phyloP scores from a whole-genome alignment of 164 flowering plant species.

The Umbilicus rupestris region DNA sequence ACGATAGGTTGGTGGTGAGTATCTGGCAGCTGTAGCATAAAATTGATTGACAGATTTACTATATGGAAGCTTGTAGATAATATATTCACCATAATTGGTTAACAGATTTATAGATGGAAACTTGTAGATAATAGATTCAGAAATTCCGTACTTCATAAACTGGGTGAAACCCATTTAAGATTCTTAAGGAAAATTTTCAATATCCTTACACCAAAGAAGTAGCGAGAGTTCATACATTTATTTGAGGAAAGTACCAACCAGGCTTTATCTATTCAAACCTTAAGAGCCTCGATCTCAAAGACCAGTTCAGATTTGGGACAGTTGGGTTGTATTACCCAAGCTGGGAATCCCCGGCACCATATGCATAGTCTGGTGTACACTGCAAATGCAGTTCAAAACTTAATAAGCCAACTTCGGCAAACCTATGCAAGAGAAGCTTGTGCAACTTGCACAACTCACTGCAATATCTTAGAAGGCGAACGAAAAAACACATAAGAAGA shows the following conservation, averaged over 20 bases:
- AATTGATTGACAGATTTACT: neutral
- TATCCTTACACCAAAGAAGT: neutral
- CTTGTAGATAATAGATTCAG: neutral
- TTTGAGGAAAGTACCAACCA: neutral
- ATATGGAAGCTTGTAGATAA: neutral
- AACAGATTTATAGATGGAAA: no score
- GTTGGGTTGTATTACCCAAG: conserved; percentile 90
- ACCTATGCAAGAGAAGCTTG: no score
- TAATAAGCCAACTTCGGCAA: neutral
- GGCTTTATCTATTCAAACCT: conserved; percentile 17
- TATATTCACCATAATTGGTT: no score
- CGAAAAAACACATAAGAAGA: no score
- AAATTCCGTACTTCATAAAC: neutral
- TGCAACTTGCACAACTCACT: no score
- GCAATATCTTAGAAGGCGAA: no score
- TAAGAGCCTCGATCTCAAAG: conserved; percentile 86
- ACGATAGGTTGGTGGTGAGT: neutral
- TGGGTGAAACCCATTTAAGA: neutral
- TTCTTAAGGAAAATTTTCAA: neutral
- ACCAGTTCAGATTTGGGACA: conserved; percentile 74
- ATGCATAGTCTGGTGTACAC: conserved; percentile 94
- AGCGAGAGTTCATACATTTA: neutral
- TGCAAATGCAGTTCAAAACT: conserved; percentile 18
- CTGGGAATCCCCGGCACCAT: conserved; percentile 79
- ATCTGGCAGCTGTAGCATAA: neutral